Evolutionary conservation across 805 yeast genomes (phyloP).

Genomic region (Candida piceae): DNA sequence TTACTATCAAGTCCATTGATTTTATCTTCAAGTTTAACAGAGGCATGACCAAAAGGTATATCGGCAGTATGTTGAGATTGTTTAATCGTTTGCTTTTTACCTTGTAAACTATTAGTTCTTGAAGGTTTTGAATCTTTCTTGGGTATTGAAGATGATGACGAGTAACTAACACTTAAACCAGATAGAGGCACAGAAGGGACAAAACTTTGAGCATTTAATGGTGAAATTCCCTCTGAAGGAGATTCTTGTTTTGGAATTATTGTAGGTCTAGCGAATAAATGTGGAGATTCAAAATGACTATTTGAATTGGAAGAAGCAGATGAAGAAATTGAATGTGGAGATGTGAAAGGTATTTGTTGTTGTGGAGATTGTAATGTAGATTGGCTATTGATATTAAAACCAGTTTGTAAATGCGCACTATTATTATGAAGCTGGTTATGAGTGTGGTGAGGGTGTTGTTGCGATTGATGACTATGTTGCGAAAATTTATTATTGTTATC

Average conservation of each 20-base stretch:
- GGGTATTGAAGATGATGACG: neutral
- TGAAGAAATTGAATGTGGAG: slow-evolving; percentile 18
- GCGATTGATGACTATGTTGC: neutral
- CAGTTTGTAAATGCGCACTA: too few relatives aligned
- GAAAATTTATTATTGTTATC: too few relatives aligned
- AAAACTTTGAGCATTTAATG: slow-evolving; percentile 8
- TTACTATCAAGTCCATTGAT: too few relatives aligned
- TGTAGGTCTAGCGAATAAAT: slow-evolving; percentile 7
- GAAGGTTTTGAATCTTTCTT: neutral
- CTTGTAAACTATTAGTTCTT: neutral
- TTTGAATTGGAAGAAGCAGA: slow-evolving; percentile 9
- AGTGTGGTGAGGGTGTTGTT: too few relatives aligned
- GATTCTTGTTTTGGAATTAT: slow-evolving; percentile 9
- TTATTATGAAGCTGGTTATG: too few relatives aligned
- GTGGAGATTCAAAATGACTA: slow-evolving; percentile 15
- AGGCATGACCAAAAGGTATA: neutral
- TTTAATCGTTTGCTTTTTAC: neutral
- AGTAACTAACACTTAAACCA: neutral
- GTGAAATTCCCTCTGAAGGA: slow-evolving; percentile 12
- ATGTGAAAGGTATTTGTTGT: slow-evolving; percentile 8
- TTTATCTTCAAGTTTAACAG: neutral
- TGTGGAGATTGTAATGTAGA: slow-evolving; percentile 2
- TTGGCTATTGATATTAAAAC: too few relatives aligned
- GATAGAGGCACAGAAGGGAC: neutral
- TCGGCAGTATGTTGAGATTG: neutral